These are phyloP conservation scores for Waltiozyma sp. DNA, from an alignment of 1,139 yeast genomes.

Conservation along the genomic window DNA sequence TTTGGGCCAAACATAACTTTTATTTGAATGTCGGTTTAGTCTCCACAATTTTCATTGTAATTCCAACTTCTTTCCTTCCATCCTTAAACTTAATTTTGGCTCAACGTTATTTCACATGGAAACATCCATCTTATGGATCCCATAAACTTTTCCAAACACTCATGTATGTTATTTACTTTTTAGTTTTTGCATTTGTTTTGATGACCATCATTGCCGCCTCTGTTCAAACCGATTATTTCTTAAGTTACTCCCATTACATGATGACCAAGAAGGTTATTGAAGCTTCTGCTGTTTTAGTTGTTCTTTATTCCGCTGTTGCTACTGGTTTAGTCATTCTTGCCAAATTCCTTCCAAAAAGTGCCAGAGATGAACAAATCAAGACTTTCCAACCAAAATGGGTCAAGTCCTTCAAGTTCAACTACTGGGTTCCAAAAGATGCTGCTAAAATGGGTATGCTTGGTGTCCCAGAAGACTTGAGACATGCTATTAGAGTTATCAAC, in stretches of 20 bases:
- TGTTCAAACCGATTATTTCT: constrained; percentile 49
- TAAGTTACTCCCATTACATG: constrained; percentile 33
- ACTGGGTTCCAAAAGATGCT: constrained; percentile 42
- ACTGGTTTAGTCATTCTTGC: constrained; percentile 41
- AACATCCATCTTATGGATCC: constrained; percentile 70
- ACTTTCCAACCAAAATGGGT: constrained; percentile 77
- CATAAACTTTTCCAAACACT: constrained; percentile 38
- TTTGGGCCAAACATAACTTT: constrained; percentile 44
- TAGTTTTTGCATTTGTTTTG: constrained; percentile 46
- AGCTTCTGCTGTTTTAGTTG: constrained; percentile 46
- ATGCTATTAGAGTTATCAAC: constrained; percentile 32
- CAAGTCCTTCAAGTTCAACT: constrained; percentile 47
- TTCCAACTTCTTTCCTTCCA: constrained; percentile 46
- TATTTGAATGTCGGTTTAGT: constrained; percentile 43
- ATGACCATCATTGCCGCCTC: constrained; percentile 63
- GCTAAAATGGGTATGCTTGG: constrained; percentile 35
- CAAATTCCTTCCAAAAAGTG: constrained; percentile 46
- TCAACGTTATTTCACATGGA: constrained; percentile 72
- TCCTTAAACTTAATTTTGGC: constrained; percentile 57
- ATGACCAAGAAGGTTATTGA: constrained; percentile 48
- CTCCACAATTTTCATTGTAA: constrained; percentile 46
- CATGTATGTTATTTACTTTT: constrained; percentile 41
- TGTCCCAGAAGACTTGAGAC: constrained; percentile 40
- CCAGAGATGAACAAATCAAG: constrained; percentile 39
- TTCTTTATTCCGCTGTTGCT: constrained; percentile 49